Percentiles rank a stretch among this genome's conserved stretches.
phyloP scores from a whole-genome alignment of 106 monocot genomes.

The Acorus gramineus region DNA sequence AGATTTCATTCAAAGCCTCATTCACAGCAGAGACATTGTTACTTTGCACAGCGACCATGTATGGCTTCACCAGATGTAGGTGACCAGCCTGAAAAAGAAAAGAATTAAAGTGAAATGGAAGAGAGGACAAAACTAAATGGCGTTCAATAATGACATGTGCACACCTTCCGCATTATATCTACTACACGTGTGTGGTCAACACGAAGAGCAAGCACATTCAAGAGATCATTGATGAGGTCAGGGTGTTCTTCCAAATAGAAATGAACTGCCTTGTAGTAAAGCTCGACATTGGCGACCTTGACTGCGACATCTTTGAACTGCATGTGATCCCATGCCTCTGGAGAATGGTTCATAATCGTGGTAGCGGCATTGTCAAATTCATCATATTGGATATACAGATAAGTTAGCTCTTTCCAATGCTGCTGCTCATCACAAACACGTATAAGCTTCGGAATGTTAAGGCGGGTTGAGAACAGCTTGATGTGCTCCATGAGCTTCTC shows the following conservation, averaged over 20 bases:
- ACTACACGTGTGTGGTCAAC: slow-evolving; percentile 95
- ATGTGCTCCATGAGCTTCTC: slow-evolving; percentile 99
- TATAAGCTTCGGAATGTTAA: slow-evolving; percentile 96
- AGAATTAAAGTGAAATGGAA: background rate
- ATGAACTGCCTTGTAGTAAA: slow-evolving; percentile 97
- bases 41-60: slow-evolving; percentile 98
- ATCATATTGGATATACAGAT: slow-evolving; percentile 95
- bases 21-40: slow-evolving; percentile 97
- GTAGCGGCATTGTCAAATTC: slow-evolving; percentile 98
- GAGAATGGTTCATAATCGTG: slow-evolving; percentile 98
- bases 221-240: slow-evolving; percentile 87
- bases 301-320: slow-evolving; percentile 91
- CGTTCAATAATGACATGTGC: background rate
- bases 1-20: slow-evolving; percentile 97
- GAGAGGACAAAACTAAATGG: background rate
- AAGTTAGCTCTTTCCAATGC: slow-evolving; percentile 94
- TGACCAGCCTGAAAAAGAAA: slow-evolving; percentile 69
- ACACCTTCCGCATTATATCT: slow-evolving; percentile 91
- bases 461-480: slow-evolving; percentile 85
- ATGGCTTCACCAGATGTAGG: slow-evolving; percentile 88
- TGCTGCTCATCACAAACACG: slow-evolving; percentile 93
- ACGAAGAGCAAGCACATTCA: slow-evolving; percentile 90
- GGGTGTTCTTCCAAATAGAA: slow-evolving; percentile 97
- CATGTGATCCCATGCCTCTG: slow-evolving; percentile 99
- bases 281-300: slow-evolving; percentile 96